Percentiles rank a stretch among this genome's conserved stretches.
These are phyloP conservation scores for Artemisia annua DNA, from an alignment of 129 eudicot genomes.

Conservation along the genomic window DNA sequence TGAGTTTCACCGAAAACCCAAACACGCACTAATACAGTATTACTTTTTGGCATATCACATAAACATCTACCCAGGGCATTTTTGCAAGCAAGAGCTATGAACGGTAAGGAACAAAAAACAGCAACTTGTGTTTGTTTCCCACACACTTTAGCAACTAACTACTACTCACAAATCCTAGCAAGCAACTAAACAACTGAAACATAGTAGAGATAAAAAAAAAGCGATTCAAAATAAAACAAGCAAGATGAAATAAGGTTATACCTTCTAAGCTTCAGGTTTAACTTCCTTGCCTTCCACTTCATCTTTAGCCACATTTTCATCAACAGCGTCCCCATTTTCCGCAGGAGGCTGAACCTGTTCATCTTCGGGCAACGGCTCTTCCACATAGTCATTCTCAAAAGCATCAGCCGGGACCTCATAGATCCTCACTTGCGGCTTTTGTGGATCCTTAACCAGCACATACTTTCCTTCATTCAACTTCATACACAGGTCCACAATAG, in stretches of 20 bases:
- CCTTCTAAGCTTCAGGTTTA: constrained; percentile 49
- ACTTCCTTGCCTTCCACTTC: constrained; percentile 57
- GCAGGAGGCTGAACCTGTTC: constrained; percentile 91
- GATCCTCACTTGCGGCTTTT: constrained; percentile 83
- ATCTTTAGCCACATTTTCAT: constrained; percentile 39
- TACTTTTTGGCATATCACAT: no score
- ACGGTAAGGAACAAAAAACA: no score
- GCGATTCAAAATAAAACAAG: background rate
- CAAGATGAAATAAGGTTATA: constrained; percentile 10
- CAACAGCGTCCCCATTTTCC: constrained; percentile 55
- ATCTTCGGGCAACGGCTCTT: constrained; percentile 85
- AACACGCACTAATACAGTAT: no score
- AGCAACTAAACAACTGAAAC: background rate
- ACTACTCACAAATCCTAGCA: no score
- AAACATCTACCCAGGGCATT: no score
- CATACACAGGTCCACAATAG: constrained; percentile 69
- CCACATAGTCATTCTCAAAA: constrained; percentile 84
- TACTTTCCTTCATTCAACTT: constrained; percentile 51
- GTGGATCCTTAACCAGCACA: constrained; percentile 84
- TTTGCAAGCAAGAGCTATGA: no score
- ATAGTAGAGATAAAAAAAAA: background rate
- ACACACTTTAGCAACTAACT: no score
- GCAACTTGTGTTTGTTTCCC: no score
- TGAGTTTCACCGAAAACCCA: no score
- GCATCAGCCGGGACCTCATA: constrained; percentile 94